Conservation (phyloP, 768 basidiomycete species). For the Hydnomerulius pinastri region DNA sequence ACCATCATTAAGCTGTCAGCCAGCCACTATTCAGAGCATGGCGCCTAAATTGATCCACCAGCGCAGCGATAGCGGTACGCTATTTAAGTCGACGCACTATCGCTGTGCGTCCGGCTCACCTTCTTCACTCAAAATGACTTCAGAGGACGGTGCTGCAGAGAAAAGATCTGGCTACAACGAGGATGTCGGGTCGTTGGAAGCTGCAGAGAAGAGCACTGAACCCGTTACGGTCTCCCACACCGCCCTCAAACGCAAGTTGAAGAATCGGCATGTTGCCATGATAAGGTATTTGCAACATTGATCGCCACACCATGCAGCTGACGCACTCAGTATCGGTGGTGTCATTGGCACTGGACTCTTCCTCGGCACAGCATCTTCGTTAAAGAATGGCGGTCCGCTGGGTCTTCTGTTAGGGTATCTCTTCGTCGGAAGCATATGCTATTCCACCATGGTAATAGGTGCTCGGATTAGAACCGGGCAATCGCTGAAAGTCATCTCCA, state of each 20-base stretch:
- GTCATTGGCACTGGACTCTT: constrained; percentile 46
- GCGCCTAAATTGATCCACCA: too few relatives aligned
- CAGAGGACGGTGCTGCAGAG: constrained; percentile 1
- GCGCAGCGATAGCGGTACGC: neutral
- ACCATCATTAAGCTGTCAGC: too few relatives aligned
- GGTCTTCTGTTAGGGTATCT: constrained; percentile 48
- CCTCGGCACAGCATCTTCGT: constrained; percentile 35
- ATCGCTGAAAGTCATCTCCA: neutral
- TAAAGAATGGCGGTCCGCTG: constrained; percentile 45
- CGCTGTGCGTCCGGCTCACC: neutral
- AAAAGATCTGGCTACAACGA: constrained; percentile 1
- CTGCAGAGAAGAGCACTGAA: neutral
- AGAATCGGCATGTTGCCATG: constrained; percentile 38
- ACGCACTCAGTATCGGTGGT: constrained; percentile 28
- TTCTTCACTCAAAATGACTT: constrained; percentile 8
- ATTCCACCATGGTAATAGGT: constrained; percentile 40
- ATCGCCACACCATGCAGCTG: neutral
- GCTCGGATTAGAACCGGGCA: neutral
- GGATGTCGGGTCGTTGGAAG: constrained; percentile 11
- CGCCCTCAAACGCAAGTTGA: constrained; percentile 28
- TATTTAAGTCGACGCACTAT: neutral
- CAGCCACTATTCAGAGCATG: too few relatives aligned
- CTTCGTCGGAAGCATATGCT: constrained; percentile 39
- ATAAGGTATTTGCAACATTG: constrained; percentile 23
- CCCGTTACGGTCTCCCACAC: neutral